Evolutionary conservation across 371 early-diverging fungal species (phyloP).

Genomic region (Smittium mucronatum): DNA sequence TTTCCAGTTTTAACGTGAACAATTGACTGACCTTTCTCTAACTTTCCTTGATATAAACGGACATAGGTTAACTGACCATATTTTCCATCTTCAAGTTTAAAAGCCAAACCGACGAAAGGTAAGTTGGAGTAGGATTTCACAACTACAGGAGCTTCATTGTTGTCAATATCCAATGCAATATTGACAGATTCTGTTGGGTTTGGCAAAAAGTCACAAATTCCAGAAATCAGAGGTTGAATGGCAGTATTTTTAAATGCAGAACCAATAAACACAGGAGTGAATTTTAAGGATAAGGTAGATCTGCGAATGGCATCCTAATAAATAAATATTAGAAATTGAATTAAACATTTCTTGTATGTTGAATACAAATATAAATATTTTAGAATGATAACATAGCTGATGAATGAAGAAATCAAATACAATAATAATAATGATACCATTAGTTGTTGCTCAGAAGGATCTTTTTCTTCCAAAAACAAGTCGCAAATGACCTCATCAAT

Average conservation of each 20-base stretch:
- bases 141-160: constrained; percentile 40
- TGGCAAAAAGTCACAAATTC: constrained; percentile 59
- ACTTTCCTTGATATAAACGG: constrained; percentile 88
- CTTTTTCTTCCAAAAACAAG: constrained; percentile 61
- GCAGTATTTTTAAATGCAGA: constrained; percentile 79
- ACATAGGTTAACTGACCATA: constrained; percentile 95
- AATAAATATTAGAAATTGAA: background rate
- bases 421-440: constrained; percentile 5
- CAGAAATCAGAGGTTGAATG: constrained; percentile 66
- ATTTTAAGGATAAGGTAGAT: constrained; percentile 60
- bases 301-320: constrained; percentile 54
- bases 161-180: constrained; percentile 54
- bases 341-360: too few species aligned
- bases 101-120: constrained; percentile 83
- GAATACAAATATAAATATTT: too few species aligned
- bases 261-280: constrained; percentile 78
- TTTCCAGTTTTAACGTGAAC: constrained; percentile 85
- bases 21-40: constrained; percentile 76
- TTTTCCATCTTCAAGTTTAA: constrained; percentile 88
- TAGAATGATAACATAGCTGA: too few species aligned
- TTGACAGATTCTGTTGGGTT: constrained; percentile 62
- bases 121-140: constrained; percentile 44
- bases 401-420: too few species aligned
- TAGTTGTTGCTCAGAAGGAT: constrained; percentile 55
- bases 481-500: constrained; percentile 81